Base-by-base conservation (phyloP, 2,329 filamentous ascomycete genomes). In the Botryotinia narcissicola region DNA sequence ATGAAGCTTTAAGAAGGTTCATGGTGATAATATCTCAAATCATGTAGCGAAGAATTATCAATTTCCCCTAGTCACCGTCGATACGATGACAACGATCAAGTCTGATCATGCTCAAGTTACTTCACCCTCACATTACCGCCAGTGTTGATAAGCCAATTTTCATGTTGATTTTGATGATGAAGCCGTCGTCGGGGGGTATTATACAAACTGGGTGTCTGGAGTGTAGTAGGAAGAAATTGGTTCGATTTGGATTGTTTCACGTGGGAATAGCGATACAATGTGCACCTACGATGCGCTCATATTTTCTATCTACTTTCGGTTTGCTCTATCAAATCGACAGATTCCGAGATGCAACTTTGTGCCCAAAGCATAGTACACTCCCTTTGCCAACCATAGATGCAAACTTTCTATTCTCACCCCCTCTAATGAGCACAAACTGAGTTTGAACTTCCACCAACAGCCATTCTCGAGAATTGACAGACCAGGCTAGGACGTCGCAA, bases 311-410 rank as follows among this genome's bases (percentile, higher is more conserved):
- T n/a, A n/a, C 25, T 51, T 16, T n/a, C n/a, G n/a, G n/a, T n/a
- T 9, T 48, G 20, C 44, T 48, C 25, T n/a, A 51, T 51, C 0
- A 51, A 51, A 4, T 0, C 22, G 10, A n/a, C 10, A 10, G 12
- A 16, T 0, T 5, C 5, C 3, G n/a, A n/a, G 25, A n/a, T 51
- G 10, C 10, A n/a, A 7, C 14, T 2, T 14, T 14, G 4, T 16
- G 2, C 25, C 2, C 4, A 14, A 51, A 51, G 10, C 48, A 51
- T 16, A 51, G 48, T 20, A 44, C 44, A 46, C 18, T 46, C 18
- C 44, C 10, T 4, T 51, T n/a, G 48, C 22, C 10, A 2, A 51
- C 0, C 0, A 51, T 51, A 14, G 48, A 51, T n/a, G 5, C 12
- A n/a, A 48, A 48, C 44, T 22, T 48, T 22, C 8, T 0, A 48